Base-by-base conservation (phyloP, 2,329 filamentous ascomycete species). In the Hymenoscyphus repandus region DNA sequence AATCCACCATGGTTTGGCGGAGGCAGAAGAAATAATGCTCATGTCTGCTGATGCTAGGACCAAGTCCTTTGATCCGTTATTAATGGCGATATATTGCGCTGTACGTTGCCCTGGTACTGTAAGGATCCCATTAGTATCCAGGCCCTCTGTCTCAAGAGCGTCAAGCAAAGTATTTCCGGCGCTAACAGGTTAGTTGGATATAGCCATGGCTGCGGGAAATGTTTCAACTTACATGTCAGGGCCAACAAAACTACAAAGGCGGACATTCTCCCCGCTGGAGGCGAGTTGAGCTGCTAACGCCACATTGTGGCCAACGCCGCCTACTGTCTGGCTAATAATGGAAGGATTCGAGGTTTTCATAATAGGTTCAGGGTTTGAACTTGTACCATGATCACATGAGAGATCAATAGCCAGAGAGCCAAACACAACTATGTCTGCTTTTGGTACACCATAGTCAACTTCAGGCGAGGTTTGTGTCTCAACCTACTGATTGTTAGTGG, bases 41-140 rank as follows among this genome's bases (percentile, higher is more conserved):
- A 97, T 96, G 65, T 97, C 93, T 4, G 92, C 91, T 89, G 96
- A 95, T 41, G 90, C 92, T 56, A 96, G 70, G n/a, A 91, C 77
- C 2, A 99, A 79, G 56, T 91, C 86, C 67, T 90, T 95, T 53
- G 85, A 81, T 0, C 75, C 74, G 64, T 95, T 88, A 66, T 97
- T 99, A 57, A 97, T 75, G 13, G 92, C 87, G 2, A 97, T 80
- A 66, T 97, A 97, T 67, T 96, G 90, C 0, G 91, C 90, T 1
- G 92, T 97, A 13, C 48, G 17, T 27, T 27, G 39, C 18, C 17
- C 10, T 11, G 9, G 15, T 37, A 17, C 12, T n/a, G 9, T 45
- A 9, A 2, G 2, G 12, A 33, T 34, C 6, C 30, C 20, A 13
- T 11, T 5, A n/a, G 76, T 80, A 54, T 82, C 77, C 48, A 95